Evolutionary conservation across 306 rosid genomes (phyloP), one percentile per base, ranked within the genome.

Genomic region (Ochetophila trinervis): DNA sequence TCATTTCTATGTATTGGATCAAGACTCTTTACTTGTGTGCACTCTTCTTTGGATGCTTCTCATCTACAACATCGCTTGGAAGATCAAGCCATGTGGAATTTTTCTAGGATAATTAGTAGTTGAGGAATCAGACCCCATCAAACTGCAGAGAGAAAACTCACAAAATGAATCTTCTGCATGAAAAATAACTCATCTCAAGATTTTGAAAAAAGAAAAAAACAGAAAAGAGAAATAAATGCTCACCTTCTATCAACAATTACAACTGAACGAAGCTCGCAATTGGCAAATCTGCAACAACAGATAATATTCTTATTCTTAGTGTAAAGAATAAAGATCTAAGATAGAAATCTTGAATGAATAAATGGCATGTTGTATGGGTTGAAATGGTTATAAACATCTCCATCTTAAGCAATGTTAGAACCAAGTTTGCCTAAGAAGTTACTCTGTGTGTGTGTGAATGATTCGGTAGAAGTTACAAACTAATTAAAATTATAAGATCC

Each of bases 181-280:
- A n/a, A n/a, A n/a, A n/a, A n/a, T n/a, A n/a, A n/a, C n/a, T n/a
- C 35, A 7, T 13, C 2, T 9, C 12, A 1, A 32, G 22, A 57
- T 67, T 80, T 19, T 36, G 52, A 42, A 22, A 65, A 40, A 12
- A 40, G 2, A 40, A n/a, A n/a, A n/a, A n/a, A n/a, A n/a, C n/a
- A n/a, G n/a, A n/a, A n/a, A n/a, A n/a, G n/a, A n/a, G n/a, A n/a
- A n/a, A n/a, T n/a, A n/a, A 40, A 57, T 14, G 64, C 86, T 84
- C 72, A 92, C 98, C 95, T 79, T 52, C 79, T 85, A 67, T 92
- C 98, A 61, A 87, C 50, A 47, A 87, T 67, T 23, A 89, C 83
- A 82, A 89, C 57, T 21, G 98, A 92, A 44, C 96, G 98, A 69
- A 92, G 96, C 82, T 89, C 98, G 42, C 95, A 84, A 57, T 92